Conservation (phyloP, 2,329 filamentous ascomycete genomes). For the Elsinoe australis region DNA sequence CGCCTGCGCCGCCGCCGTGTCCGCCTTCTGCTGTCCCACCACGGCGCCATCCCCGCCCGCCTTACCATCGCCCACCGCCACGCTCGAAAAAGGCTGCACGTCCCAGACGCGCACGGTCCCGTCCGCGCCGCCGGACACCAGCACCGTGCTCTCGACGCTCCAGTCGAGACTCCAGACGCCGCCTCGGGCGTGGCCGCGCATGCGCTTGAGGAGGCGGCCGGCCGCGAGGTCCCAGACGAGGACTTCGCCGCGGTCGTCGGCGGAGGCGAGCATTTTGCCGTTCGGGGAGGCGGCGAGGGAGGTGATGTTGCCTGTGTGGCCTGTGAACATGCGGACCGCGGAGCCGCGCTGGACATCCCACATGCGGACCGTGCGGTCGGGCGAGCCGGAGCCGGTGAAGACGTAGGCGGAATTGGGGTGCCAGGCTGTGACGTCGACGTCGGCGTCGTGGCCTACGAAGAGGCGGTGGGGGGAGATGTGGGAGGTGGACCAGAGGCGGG, state of each 20-base stretch:
- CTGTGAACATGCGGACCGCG: constrained; percentile 84
- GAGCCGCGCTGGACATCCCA: constrained; percentile 86
- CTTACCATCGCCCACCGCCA: constrained; percentile 37
- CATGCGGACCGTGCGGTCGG: constrained; percentile 93
- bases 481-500: constrained; percentile 85
- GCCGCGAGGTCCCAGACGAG: constrained; percentile 91
- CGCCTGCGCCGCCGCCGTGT: constrained; percentile 43
- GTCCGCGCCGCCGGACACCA: constrained; percentile 85
- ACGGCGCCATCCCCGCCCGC: constrained; percentile 42
- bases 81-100: constrained; percentile 53
- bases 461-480: constrained; percentile 82
- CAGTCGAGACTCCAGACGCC: constrained; percentile 92
- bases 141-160: constrained; percentile 82
- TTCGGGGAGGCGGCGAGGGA: constrained; percentile 78
- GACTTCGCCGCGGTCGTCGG: constrained; percentile 80
- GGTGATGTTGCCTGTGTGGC: constrained; percentile 81
- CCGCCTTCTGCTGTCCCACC: constrained; percentile 46
- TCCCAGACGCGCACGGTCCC: constrained; percentile 94
- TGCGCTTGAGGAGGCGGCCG: constrained; percentile 79
- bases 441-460: constrained; percentile 85
- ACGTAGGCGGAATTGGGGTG: constrained; percentile 91
- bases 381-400: constrained; percentile 69
- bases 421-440: constrained; percentile 86
- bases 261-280: constrained; percentile 84
- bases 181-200: constrained; percentile 86